Percentiles rank a stretch among this genome's conserved stretches.
These are phyloP conservation scores for Aegilops longissima DNA, from an alignment of 176 grass and related monocot species.

Conservation along the genomic window DNA sequence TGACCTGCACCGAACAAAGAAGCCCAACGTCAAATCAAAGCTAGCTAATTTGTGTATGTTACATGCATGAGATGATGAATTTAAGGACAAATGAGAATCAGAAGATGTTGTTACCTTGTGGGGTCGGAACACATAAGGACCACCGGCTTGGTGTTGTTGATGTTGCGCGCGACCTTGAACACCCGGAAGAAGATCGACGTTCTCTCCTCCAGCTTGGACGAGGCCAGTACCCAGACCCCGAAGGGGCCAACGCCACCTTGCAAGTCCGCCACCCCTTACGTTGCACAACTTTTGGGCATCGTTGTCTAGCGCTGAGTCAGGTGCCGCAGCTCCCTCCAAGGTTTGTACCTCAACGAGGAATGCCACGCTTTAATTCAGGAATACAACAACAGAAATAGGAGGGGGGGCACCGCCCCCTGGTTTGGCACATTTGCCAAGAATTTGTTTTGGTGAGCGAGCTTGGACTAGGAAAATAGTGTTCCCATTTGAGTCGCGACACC, in stretches of 20 bases:
- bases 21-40: neutral
- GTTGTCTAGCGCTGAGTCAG: no score
- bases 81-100: neutral
- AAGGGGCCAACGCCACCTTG: constrained; percentile 69
- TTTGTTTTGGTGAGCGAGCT: no score
- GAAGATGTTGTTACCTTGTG: constrained; percentile 6
- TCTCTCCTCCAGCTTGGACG: constrained; percentile 38
- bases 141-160: constrained; percentile 19
- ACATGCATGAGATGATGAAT: neutral
- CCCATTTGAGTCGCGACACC: no score
- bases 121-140: constrained; percentile 83
- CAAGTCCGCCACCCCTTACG: constrained; percentile 27
- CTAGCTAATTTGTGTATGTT: neutral
- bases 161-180: constrained; percentile 15
- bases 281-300: constrained; percentile 29
- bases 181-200: constrained; percentile 69
- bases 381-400: no score
- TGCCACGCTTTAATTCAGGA: no score
- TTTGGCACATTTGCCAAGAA: no score
- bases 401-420: no score
- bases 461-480: no score
- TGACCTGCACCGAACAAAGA: constrained; percentile 32
- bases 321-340: no score
- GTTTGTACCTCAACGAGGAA: no score
- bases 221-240: constrained; percentile 50